These are phyloP conservation scores for Scedosporium dehoogii DNA, from an alignment of 2,329 filamentous ascomycete genomes.

Conservation along the genomic window DNA sequence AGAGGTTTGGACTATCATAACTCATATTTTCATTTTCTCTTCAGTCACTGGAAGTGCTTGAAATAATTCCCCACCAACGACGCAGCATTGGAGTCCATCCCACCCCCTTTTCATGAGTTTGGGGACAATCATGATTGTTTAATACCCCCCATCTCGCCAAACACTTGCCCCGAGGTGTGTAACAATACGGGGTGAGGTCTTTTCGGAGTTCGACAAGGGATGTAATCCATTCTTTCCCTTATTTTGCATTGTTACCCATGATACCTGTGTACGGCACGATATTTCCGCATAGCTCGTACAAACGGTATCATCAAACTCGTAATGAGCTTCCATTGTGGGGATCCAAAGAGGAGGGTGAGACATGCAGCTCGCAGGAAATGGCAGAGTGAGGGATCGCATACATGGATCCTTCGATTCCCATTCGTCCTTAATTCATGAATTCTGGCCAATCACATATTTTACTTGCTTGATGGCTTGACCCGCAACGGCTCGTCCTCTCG, in stretches of 20 bases:
- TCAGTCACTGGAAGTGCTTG: background rate
- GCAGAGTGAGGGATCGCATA: background rate
- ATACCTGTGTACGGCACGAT: background rate
- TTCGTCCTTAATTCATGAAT: background rate
- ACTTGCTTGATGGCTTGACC: background rate
- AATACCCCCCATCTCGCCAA: background rate
- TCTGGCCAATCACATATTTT: conserved; percentile 4
- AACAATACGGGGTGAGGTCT: background rate
- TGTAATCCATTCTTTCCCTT: too few species aligned
- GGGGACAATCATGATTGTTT: background rate
- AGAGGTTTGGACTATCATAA: background rate
- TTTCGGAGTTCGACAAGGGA: too few species aligned
- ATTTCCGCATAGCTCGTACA: background rate
- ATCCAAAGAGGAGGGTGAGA: background rate
- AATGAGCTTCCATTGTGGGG: background rate
- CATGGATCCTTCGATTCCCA: background rate
- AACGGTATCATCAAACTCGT: background rate
- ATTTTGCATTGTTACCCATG: too few species aligned
- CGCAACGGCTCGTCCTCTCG: background rate
- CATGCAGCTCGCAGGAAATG: conserved; percentile 1
- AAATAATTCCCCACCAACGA: background rate
- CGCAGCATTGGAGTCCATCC: too few species aligned
- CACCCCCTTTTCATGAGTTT: background rate
- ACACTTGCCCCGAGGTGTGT: background rate
- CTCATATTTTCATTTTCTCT: background rate